These are phyloP conservation scores for Penicillium ochrochloron DNA, from an alignment of 495 filamentous ascomycete species.

Conservation along the genomic window DNA sequence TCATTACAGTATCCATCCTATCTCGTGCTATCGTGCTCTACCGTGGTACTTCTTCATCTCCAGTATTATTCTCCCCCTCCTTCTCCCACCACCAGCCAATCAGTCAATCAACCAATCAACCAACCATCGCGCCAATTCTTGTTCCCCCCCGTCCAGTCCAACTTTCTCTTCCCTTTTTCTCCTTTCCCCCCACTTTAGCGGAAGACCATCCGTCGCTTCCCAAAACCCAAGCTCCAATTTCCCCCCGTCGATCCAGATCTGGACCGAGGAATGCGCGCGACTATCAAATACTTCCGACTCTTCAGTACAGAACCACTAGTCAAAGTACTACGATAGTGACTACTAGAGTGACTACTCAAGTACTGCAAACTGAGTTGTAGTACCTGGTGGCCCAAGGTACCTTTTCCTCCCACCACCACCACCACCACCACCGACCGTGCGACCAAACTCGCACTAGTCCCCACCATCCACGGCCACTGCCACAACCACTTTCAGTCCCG, in stretches of 20 bases:
- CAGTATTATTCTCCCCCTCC: too few relatives aligned
- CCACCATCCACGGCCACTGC: conserved; percentile 2
- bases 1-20: too few relatives aligned
- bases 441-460: conserved; percentile 2
- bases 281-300: background rate
- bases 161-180: background rate
- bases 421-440: background rate
- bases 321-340: background rate
- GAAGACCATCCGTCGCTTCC: conserved; percentile 27
- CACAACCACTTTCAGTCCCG: conserved; percentile 10
- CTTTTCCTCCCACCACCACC: background rate
- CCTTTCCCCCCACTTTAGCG: conserved; percentile 8
- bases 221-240: conserved; percentile 22
- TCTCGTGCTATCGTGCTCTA: too few relatives aligned
- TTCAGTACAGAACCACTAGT: background rate
- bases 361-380: background rate
- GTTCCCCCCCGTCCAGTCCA: background rate
- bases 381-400: background rate
- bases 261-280: conserved; percentile 27
- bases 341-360: background rate
- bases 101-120: background rate
- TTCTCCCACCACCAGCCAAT: background rate
- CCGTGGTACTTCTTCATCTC: too few relatives aligned
- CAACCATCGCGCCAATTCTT: background rate
- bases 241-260: conserved; percentile 30